Evolutionary conservation across 176 grass and related monocot genomes (phyloP), one percentile per base, ranked within the genome.

Genomic region (Carex cristatella): DNA sequence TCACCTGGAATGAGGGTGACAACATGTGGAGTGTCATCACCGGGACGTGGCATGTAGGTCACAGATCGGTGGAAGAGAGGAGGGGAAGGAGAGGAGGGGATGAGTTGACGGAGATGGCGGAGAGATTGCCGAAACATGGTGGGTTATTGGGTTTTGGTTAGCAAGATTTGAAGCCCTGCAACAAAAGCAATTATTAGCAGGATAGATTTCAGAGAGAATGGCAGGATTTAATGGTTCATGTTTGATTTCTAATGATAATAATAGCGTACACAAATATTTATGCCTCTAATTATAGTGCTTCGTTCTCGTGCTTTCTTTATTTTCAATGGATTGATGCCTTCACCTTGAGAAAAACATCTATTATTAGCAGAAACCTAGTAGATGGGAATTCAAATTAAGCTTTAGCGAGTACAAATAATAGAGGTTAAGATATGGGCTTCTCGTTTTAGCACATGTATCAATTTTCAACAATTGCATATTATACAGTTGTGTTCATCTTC

Each of bases 11-110:
- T 98, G 61, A 98, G 88, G 27, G 95, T 98, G 28, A 98, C 89
- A 59, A 84, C 54, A 23, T 91, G 91, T 77, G 95, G 92, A 9
- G 88, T 81, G 56, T 91, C 95, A 80, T 98, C 95, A 66, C 92
- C 95, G 2, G 95, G 95, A 46, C 95, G 89, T 19, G 95, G 95
- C 95, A 98, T 98, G 92, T 98, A 98, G 79, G 95, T 98, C 79
- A 98, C 95, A 4, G 89, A 90, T 31, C 94, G 94, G 60, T 90
- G 86, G 18, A 4, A 83, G 74, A 55, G 83, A 28, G 33, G 55
- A 15, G 77, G 7, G 69, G 69, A 14, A 78, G 51, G 49, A 57
- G 60, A 44, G 18, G 79, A 32, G 5, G 16, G 33, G 71, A 88
- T n/a, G 56, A 95, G 81, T 12, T 85, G 84, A 77, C 89, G 91